Percentiles rank a stretch among this genome's conserved stretches.
Conservation (phyloP, 345 rosid species). For the Citrus inodora region DNA sequence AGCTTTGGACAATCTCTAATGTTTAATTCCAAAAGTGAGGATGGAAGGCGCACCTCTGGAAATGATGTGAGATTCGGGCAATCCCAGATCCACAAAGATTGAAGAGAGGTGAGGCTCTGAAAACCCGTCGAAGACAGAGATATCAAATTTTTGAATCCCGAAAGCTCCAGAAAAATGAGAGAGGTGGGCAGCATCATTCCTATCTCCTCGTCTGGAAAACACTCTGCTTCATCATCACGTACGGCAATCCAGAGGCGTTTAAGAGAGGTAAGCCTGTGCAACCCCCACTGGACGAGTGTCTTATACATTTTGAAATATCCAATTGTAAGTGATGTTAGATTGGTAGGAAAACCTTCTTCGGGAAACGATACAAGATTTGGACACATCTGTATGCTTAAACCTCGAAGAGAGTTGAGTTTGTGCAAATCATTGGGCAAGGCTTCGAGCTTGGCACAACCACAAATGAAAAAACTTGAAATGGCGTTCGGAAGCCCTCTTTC, state of each 20-base stretch:
- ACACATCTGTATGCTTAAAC: rapidly evolving
- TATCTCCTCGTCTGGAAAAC: neutral
- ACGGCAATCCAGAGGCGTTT: rapidly evolving
- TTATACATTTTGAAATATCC: neutral
- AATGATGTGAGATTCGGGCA: neutral
- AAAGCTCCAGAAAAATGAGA: rapidly evolving
- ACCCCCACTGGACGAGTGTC: neutral
- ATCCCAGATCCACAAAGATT: rapidly evolving
- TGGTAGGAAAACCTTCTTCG: neutral
- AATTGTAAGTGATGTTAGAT: neutral
- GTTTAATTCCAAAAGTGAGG: neutral
- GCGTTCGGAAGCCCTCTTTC: neutral
- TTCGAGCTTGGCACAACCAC: no score
- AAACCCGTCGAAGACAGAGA: neutral
- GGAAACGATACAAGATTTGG: neutral
- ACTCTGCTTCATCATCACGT: neutral
- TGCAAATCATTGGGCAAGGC: neutral
- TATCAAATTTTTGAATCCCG: rapidly evolving
- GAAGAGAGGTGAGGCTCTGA: neutral
- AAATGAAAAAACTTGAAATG: neutral
- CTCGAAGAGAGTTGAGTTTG: neutral
- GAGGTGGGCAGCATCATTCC: neutral
- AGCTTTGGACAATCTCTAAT: rapidly evolving
- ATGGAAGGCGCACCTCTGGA: neutral
- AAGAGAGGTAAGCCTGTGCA: neutral